Base-by-base conservation (phyloP, 805 yeast species). In the Candida boidinii region DNA sequence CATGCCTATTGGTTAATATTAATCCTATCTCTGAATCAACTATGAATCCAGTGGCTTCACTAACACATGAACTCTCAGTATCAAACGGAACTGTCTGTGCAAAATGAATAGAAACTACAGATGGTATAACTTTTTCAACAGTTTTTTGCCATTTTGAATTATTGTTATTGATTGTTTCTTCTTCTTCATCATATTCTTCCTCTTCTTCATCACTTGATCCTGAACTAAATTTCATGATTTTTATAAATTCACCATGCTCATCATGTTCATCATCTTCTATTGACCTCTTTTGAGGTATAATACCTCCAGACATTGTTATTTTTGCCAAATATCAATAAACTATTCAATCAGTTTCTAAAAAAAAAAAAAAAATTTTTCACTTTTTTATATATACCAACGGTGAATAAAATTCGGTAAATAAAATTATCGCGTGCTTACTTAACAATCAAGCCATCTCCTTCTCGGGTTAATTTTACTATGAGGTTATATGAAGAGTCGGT, bases 21-120 rank as follows among this genome's bases (percentile, higher is more conserved):
- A 87, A 73, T 12, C 96, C 96, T 17, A 74, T 57, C 35, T 70
- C 64, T 3, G 90, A 68, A 54, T 88, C 96, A 9, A 88, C 96
- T 5, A 88, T 86, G 54, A 88, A 88, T 2, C 96, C 96, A 1
- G 96, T 85, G n/a, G 96, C 96, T 55, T 88, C 94, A 34, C 84
- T 75, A 18, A 80, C 85, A 28, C 79, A 56, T 1, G 94, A 79
- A 3, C 76, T 58, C 45, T 88, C 96, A 24, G 92, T 79, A 48
- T 88, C 96, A 51, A 88, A 88, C 40, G 79, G 76, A 3, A 79
- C 73, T n/a, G 84, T 85, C 54, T 82, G 92, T 9, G 92, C 70
- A 49, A 88, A 87, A 54, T 85, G 94, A 31, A 88, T 78, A 1
- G 95, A 82, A 3, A 88, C 96, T 16, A 87, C 96, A 5, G 85